A percentile compares a stretch with the other conserved stretches of the same genome.
Conservation (phyloP, 352 stramenopile species). For the Globisporangium spinosum region DNA sequence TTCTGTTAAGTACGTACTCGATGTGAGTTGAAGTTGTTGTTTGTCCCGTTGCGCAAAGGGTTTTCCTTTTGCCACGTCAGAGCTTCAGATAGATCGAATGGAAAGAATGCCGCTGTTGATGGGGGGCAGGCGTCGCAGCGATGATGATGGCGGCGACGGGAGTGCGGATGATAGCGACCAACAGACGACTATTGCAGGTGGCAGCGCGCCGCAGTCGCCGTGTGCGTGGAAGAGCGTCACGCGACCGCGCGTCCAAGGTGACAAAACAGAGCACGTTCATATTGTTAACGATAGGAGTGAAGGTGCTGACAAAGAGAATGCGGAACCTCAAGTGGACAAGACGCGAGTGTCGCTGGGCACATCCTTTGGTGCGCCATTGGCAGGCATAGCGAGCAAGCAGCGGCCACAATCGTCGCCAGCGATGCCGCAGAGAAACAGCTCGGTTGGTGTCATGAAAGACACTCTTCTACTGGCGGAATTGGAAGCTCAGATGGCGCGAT, state of each 20-base stretch:
- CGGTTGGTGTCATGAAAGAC: background rate
- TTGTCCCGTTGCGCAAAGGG: no score
- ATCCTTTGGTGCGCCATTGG: background rate
- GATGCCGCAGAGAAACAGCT: background rate
- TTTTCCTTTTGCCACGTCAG: slow-evolving; percentile 1
- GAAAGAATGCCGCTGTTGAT: background rate
- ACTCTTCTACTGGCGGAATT: background rate
- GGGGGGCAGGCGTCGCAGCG: background rate
- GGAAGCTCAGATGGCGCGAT: background rate
- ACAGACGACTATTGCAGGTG: slow-evolving; percentile 32
- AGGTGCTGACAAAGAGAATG: background rate
- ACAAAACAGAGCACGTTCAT: background rate
- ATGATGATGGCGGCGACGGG: background rate
- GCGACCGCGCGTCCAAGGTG: background rate
- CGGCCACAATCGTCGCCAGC: background rate
- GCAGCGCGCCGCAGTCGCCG: slow-evolving; percentile 30
- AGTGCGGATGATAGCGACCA: slow-evolving; percentile 18
- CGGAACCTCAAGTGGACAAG: background rate
- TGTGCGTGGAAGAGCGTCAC: slow-evolving; percentile 24
- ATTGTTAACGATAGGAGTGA: background rate
- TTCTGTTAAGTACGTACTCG: background rate
- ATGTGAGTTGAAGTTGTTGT: slow-evolving; percentile 24
- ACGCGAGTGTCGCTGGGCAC: background rate
- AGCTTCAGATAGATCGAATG: background rate
- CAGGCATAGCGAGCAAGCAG: no score